Evolutionary conservation across 2,329 filamentous ascomycete species (phyloP), one percentile per base, ranked within the genome.

Genomic region (Albifimbria verrucaria): DNA sequence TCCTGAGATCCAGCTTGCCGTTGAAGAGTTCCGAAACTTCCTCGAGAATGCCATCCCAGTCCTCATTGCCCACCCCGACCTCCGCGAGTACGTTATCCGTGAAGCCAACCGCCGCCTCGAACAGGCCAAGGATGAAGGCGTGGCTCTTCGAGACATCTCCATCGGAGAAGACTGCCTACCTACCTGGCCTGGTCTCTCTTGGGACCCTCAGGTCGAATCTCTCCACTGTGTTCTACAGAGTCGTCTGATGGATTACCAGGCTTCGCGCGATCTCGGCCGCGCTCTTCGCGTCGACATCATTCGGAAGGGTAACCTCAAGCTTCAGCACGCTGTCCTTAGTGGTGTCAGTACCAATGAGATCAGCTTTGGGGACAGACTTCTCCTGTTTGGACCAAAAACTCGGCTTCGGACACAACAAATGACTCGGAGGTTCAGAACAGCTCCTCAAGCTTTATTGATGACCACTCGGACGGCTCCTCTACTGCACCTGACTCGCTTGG

Each of bases 141-240:
- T 59, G 1, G 2, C 10, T 1, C 48, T 69, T 1, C 24, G 41
- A 1, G 56, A 63, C 0, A 51, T 71, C 5, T 49, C 28, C 23
- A 59, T 70, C 3, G 66, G 59, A 2, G 49, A 59, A 0, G 62
- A 71, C 23, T 69, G 69, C 6, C 56, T 70, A 2, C 65, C 65
- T 0, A 53, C 57, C 3, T 71, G 68, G 69, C 22, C 53, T 1
- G 52, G 48, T 7, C 49, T 52, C 15, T 48, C 45, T 1, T 70
- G 64, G 65, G 63, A 68, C 28, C 56, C 65, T 0, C 44, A 52
- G 1, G 21, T 21, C 3, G 57, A 62, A 20, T 57, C 62, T 3
- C 52, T 70, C 4, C 65, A 69, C 26, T 21, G 47, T 1, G 28
- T 44, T 6, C 55, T 71, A 2, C 69, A 71, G 50, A 39, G 49